Evolutionary conservation across 2,329 filamentous ascomycete species (phyloP), one percentile per base, ranked within the genome.

Genomic region (Massarina eburnea): DNA sequence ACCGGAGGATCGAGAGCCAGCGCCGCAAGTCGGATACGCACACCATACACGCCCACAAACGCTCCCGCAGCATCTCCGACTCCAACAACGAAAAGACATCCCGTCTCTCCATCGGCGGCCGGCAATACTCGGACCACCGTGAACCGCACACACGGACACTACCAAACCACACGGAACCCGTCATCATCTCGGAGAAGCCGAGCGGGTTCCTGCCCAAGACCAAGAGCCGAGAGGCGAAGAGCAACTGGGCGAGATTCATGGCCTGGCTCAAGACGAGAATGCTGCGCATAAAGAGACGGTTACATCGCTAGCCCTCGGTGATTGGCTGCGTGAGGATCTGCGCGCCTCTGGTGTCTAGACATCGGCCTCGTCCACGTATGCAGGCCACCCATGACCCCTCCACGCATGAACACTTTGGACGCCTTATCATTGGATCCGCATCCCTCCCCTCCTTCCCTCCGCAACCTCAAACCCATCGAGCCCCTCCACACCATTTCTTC

Each of bases 221-320:
- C 34, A 67, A 62, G 51, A 66, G 58, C 39, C 57, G 62, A 34
- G 60, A 61, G 12, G 67, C 70, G 4, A 73, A 73, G 52, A 68
- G 71, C 22, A 62, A 71, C 18, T 82, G 79, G 79, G 70, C 80
- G 46, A 69, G 76, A 19, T 81, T 82, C 57, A 67, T 80, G 43
- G 79, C 79, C 1, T 82, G 80, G 80, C 68, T 80, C 49, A 74
- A 76, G 57, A 82, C 79, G 24, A 71, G 79, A 46, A 61, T 82
- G 45, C 73, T 81, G 52, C 77, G 79, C 52, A 71, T 80, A 40
- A 61, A 61, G 19, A 57, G 58, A 20, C 46, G 38, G 18, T 20
- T 61, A 41, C 55, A 58, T 38, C 27, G 44, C 39, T 22, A 33
- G 12, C 27, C 10, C 19, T 39, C 30, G 18, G 12, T 37, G 29